Percentiles rank a stretch among this genome's conserved stretches.
phyloP scores from a whole-genome alignment of 306 rosid genomes.

The Vigna mungo region DNA sequence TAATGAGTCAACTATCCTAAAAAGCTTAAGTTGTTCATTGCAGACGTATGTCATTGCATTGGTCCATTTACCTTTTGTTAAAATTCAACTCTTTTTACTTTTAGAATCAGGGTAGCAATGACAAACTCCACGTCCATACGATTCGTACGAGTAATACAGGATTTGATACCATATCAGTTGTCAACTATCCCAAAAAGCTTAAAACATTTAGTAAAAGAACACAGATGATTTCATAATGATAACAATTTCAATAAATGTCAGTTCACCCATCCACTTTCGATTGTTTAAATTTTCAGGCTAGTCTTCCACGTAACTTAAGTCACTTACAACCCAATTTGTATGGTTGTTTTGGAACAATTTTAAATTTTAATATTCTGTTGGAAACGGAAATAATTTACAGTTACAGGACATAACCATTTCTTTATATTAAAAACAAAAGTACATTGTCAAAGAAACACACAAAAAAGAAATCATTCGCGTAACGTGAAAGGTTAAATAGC shows the following conservation, averaged over 20 bases:
- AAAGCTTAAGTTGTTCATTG: neutral
- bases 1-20: neutral
- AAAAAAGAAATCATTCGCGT: neutral
- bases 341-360: neutral
- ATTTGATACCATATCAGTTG: neutral
- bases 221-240: neutral
- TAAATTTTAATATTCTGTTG: neutral
- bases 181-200: slow-evolving; percentile 21
- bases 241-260: neutral
- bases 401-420: slow-evolving; percentile 12
- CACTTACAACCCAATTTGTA: slow-evolving; percentile 6
- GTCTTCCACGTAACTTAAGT: neutral
- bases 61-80: neutral
- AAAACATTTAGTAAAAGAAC: neutral
- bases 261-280: too few relatives aligned
- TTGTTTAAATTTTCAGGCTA: neutral
- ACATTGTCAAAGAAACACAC: neutral
- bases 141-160: neutral
- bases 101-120: neutral
- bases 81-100: neutral
- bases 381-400: neutral
- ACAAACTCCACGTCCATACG: neutral
- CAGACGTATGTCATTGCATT: neutral
- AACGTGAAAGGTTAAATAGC: neutral
- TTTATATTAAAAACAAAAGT: neutral